Base-by-base conservation (phyloP, 176 grass and related monocot genomes). In the Dactylis glomerata region DNA sequence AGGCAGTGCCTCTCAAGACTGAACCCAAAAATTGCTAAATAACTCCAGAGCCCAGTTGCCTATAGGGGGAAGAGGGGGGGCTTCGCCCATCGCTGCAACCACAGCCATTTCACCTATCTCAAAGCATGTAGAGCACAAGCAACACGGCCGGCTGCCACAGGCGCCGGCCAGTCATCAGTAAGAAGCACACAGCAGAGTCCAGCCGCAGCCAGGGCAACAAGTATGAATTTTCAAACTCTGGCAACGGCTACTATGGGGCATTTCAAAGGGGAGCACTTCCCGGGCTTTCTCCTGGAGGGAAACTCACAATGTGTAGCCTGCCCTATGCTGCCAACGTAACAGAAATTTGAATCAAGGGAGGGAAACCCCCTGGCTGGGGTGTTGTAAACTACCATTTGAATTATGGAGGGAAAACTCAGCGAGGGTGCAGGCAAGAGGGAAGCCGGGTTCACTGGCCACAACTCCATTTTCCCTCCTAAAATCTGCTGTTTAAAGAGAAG, bases 401-500 rank as follows among this genome's bases (percentile, higher is more conserved):
- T 68, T 87, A 17, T 75, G 75, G 89, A 87, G 89, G 89, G 89
- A 80, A 90, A 82, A 80, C 83, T 84, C 81, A 24, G 65, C 74
- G 3, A 27, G 11, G 38, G 50, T 37, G 76, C 56, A 74, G 76
- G 87, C 14, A 67, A 75, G 20, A 24, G 45, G 71, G 45, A 51
- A 51, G 63, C 65, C 71, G 42, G 49, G 49, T 89, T 47, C 36
- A 37, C 77, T 84, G 38, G 5, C 45, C 84, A 36, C 45, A 76
- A 47, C 79, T 86, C 73, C 89, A 87, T 84, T 83, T 82, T 90
- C 62, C 89, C 89, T 90, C 89, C 91, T 93, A 93, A 92, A 86
- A 96, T 92, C 90, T 90, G 91, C 61, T 88, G 87, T 88, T 94
- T 89, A 80, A 91, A 78, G 42, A 82, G 66, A 83, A 88, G 88